Evolutionary conservation across 225 moss, liverwort and hornwort genomes (phyloP), one percentile per base, ranked within the genome.

Genomic region (Polytrichum formosum): DNA sequence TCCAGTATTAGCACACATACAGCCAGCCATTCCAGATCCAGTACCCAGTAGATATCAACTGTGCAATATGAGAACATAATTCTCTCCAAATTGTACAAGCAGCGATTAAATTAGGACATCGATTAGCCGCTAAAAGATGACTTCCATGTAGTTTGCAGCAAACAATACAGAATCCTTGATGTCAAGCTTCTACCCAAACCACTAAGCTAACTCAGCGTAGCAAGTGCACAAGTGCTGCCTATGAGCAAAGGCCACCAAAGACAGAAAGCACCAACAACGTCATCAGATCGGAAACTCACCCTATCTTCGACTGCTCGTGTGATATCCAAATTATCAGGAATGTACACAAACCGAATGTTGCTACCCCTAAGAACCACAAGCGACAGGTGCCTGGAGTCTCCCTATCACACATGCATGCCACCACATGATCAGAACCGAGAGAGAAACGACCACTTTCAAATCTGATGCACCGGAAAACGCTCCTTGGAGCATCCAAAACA

Each of bases 261-360:
- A 64, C 27, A 60, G 28, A 27, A 60, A 53, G 22, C 28, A 4
- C 46, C 10, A 60, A 10, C 6, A 22, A 25, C 54, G 54, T 33
- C 10, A 55, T 37, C 67, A 67, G 17, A 26, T 27, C 28, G 28
- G 27, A 65, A 22, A 79, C 89, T 83, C 80, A 86, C 89, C 79
- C 85, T 86, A 6, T 78, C 83, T 76, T 89, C 89, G 67, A 89
- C 83, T 33, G 83, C 81, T 73, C 86, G 78, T 72, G 79, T 74
- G 25, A 89, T 73, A 69, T 85, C 84, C 71, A 81, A 83, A 66
- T 80, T 86, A 55, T 89, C 83, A n/a, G 89, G 89, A 69, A 86
- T 86, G 70, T 89, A 86, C 77, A 89, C 86, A 77, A 89, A 89
- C 37, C 81, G 79, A 19, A 89, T 83, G 58, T 89, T 83, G 77